Conservation (phyloP, 257 asterid species). For the Ocimum tenuiflorum region DNA sequence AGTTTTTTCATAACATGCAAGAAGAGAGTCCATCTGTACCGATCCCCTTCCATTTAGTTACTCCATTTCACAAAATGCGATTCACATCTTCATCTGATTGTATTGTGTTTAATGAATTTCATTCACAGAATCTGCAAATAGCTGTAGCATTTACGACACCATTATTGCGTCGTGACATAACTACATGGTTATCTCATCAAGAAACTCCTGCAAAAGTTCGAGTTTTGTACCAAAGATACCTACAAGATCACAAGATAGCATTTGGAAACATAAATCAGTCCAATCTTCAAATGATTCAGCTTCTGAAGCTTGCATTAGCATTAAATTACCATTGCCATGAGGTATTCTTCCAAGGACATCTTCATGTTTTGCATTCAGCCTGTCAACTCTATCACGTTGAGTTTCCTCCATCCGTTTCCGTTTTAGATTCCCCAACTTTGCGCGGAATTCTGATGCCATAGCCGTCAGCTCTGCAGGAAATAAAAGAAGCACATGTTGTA, state of each 20-base stretch:
- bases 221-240: slow-evolving; percentile 35
- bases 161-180: background rate
- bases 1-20: too few species aligned
- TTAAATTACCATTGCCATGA: slow-evolving; percentile 25
- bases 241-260: slow-evolving; percentile 27
- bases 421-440: slow-evolving; percentile 40
- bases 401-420: slow-evolving; percentile 36
- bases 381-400: slow-evolving; percentile 22
- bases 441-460: slow-evolving; percentile 40
- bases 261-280: background rate
- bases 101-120: too few species aligned
- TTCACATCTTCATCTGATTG: too few species aligned
- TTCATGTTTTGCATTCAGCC: slow-evolving; percentile 11
- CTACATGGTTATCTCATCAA: slow-evolving; percentile 30
- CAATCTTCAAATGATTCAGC: background rate
- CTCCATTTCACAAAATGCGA: too few species aligned
- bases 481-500: background rate
- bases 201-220: slow-evolving; percentile 43
- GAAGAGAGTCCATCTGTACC: too few species aligned
- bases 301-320: background rate
- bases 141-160: background rate
- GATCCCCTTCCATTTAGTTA: too few species aligned
- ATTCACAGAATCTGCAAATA: background rate
- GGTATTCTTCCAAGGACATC: slow-evolving; percentile 19
- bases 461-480: slow-evolving; percentile 40